Evolutionary conservation across 352 stramenopile genomes (phyloP), one percentile per base, ranked within the genome.

Genomic region (Globisporangium carolinianum): DNA sequence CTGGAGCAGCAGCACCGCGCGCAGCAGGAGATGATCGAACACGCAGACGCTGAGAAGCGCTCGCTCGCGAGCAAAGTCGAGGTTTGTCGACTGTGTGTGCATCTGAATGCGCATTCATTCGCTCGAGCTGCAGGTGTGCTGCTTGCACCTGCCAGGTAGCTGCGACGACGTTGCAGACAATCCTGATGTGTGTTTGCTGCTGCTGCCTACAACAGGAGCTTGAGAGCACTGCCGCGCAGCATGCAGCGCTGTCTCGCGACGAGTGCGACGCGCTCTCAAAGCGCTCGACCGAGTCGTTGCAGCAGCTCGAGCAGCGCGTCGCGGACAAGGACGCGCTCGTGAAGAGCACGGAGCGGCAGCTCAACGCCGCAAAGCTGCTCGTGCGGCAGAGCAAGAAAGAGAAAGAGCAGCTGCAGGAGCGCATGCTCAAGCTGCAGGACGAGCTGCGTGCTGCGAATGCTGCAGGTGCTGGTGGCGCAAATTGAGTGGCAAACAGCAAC

Each of bases 341-440:
- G 7, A 86, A 86, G 60, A 81, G 72, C 42, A 62, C 68, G 3
- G 76, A 88, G 50, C 76, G 79, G 1, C 79, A 91, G 52, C 62
- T 91, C 0, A 83, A 82, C 15, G 81, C 79, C 4, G 68, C 77
- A 8, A 91, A 91, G 58, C 55, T 89, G n/a, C 69, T 89, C 12
- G 67, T 67, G 15, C 71, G 75, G 0, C 81, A 89, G 58, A 62
- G 71, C 6, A 91, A 86, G 45, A 91, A 89, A 50, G 80, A 91
- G 35, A 91, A 88, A 53, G 75, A 87, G 53, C 69, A 70, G 38
- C 51, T 87, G 0, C 47, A 79, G 43, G 61, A 77, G 11, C 71
- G 73, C 32, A 53, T 84, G n/a, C 49, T 62, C 12, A 79, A 73
- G 52, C 61, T 84, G 2, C 69, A 79, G 51, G 57, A 61, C 55